Conservation (phyloP, 2,329 filamentous ascomycete genomes). For the Phaeosphaeria sp. region DNA sequence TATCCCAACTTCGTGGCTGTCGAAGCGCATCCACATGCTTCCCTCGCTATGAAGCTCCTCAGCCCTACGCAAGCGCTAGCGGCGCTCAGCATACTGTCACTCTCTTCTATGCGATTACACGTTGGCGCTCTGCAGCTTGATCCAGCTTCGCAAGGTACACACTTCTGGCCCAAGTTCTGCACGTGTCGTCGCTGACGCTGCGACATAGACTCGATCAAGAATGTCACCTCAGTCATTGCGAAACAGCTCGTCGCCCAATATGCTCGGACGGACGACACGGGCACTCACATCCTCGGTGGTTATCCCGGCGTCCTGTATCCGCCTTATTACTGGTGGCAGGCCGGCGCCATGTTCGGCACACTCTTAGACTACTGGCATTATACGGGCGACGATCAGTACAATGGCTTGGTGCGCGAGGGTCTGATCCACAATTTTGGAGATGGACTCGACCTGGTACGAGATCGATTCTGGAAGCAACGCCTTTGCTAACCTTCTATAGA, state of each 20-base stretch:
- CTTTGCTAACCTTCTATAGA: slow-evolving; percentile 22
- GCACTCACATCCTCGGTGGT: slow-evolving; percentile 48
- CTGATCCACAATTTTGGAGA: slow-evolving; percentile 42
- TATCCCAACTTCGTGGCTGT: slow-evolving; percentile 5
- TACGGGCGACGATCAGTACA: slow-evolving; percentile 76
- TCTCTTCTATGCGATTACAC: slow-evolving; percentile 23
- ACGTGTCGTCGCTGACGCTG: slow-evolving; percentile 5
- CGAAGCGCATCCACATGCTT: slow-evolving; percentile 22
- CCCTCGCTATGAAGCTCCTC: slow-evolving; percentile 32
- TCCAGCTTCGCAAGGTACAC: slow-evolving; percentile 28
- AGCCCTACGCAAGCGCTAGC: slow-evolving; percentile 34
- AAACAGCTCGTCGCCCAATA: slow-evolving; percentile 62
- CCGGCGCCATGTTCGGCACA: slow-evolving; percentile 72
- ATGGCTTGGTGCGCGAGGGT: slow-evolving; percentile 66
- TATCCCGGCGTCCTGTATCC: slow-evolving; percentile 53
- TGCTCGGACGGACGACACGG: slow-evolving; percentile 57
- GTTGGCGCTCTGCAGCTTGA: slow-evolving; percentile 32
- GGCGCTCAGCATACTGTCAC: slow-evolving; percentile 31
- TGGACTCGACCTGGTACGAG: slow-evolving; percentile 33
- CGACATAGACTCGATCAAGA: slow-evolving; percentile 53
- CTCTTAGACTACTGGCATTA: slow-evolving; percentile 87
- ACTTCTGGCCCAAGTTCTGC: neutral
- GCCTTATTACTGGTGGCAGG: slow-evolving; percentile 73
- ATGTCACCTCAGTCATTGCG: slow-evolving; percentile 53
- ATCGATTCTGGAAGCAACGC: neutral